Evolutionary conservation across 2,329 filamentous ascomycete species (phyloP), one percentile per base, ranked within the genome.

Genomic region (Sporothrix dimorphospora): DNA sequence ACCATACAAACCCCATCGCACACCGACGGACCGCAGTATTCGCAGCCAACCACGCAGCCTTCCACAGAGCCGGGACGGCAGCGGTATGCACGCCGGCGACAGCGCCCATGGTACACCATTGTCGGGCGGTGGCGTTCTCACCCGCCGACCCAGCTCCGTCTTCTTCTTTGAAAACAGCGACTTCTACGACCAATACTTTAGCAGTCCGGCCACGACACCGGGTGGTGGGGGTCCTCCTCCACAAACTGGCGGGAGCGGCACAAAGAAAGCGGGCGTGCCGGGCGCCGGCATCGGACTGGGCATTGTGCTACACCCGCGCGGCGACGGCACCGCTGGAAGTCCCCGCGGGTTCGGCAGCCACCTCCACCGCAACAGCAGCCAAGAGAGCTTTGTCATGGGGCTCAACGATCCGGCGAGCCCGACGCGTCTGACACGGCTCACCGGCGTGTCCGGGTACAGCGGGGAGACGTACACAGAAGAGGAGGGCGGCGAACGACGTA

Each of bases 301-400:
- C 16, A 71, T 71, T 8, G 42, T 71, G 40, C 70, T 71, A 21
- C 59, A 65, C 7, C 59, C 59, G n/a, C 55, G 55, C 1, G 21
- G 59, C 11, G 38, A 65, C 9, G 34, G 53, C n/a, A 14, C 55
- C 19, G 55, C 55, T 4, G 51, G 12, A 4, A 53, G 51, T 34
- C 30, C 55, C 3, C 27, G 30, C 16, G 14, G 34, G 8, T 9
- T 63, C 21, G 34, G 19, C 3, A 11, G n/a, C 12, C 42, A 19
- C 42, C 8, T 55, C 19, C 14, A 24, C 30, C 21, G 47, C 16
- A 72, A 61, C 11, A 53, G 72, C 47, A 79, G 77, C 70, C 78
- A 80, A 74, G 79, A 79, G 70, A 80, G 78, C 51, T 77, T 80
- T 42, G 79, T 79, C 38, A 71, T 79, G 30, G 78, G 78, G 7